Base-by-base conservation (phyloP, 2,329 filamentous ascomycete genomes). In the Pleomassaria siparia region DNA sequence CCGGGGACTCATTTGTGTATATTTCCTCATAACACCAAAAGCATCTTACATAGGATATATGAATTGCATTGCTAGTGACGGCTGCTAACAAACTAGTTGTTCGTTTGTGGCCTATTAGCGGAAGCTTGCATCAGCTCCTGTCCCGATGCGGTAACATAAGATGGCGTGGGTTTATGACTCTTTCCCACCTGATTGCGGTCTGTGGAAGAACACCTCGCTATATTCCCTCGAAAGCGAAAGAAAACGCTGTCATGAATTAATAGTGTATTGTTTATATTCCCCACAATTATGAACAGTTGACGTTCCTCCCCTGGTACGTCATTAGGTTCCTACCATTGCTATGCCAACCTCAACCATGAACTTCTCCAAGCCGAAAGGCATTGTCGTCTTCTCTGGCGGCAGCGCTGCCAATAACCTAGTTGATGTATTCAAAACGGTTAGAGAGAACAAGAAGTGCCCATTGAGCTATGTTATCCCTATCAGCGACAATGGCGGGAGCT, bases 371-470 rank as follows among this genome's bases (percentile, higher is more conserved):
- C 45, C 62, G 7, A 69, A 71, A 55, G 85, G 85, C 49, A 85
- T 95, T 48, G 89, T 91, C 18, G 86, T 96, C 42, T 94, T 96
- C 71, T 95, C 91, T 0, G 91, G 91, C 30, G 91, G 91, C 44
- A 96, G 89, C 58, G 92, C 91, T n/a, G 91, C 92, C 5, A 97
- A 96, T 67, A 95, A 82, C 62, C 81, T 96, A 4, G 92, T 96
- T 32, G 92, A 96, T 67, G 88, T 96, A 10, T 96, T 96, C 72
- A 86, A 79, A 49, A 71, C 74, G 18, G 72, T 83, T 4, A 70
- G 75, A 22, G 72, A 84, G 53, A 85, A 80, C 58, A 88, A 87
- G 52, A 73, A 80, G 32, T 87, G 86, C 63, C 76, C 80, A 2
- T 74, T 95, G 33, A 89, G 83, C 72, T 95, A 95, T 70, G 84